Evolutionary conservation across 306 rosid species (phyloP).

Genomic region (Amphicarpaea edgeworthii): DNA sequence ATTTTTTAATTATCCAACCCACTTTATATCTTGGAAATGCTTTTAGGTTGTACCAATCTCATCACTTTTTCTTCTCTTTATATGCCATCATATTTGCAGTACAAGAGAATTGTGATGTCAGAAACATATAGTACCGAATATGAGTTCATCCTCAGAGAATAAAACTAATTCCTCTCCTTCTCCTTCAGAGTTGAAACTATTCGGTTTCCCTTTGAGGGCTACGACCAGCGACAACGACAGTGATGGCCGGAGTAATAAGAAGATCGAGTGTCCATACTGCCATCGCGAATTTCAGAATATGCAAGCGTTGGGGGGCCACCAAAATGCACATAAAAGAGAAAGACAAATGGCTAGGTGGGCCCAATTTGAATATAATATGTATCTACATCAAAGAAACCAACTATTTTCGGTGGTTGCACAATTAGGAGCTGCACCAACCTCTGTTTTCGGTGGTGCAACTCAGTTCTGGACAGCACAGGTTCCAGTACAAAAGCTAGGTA

Average conservation of each 20-base stretch:
- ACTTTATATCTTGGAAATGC: too few species aligned
- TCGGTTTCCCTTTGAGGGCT: background rate
- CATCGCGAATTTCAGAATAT: background rate
- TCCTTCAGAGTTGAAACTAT: background rate
- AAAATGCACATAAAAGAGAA: constrained; percentile 32
- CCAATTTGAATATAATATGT: background rate
- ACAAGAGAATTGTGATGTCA: background rate
- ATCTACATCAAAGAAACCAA: background rate
- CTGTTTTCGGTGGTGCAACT: constrained; percentile 7
- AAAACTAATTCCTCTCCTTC: background rate
- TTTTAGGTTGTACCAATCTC: background rate
- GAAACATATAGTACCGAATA: background rate
- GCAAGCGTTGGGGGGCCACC: constrained; percentile 38
- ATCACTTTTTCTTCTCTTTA: background rate
- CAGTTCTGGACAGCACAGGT: background rate
- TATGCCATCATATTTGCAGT: background rate
- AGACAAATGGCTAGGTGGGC: constrained; percentile 26
- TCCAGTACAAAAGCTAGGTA: too few species aligned
- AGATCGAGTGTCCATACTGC: constrained; percentile 7
- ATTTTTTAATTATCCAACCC: too few species aligned
- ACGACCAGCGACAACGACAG: background rate
- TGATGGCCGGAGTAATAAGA: background rate
- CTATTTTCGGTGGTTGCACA: background rate
- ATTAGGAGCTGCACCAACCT: background rate
- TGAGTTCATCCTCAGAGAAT: constrained; percentile 15